Evolutionary conservation across 2,329 filamentous ascomycete species (phyloP), one percentile per base, ranked within the genome.

Genomic region (Aureobasidium sp.): DNA sequence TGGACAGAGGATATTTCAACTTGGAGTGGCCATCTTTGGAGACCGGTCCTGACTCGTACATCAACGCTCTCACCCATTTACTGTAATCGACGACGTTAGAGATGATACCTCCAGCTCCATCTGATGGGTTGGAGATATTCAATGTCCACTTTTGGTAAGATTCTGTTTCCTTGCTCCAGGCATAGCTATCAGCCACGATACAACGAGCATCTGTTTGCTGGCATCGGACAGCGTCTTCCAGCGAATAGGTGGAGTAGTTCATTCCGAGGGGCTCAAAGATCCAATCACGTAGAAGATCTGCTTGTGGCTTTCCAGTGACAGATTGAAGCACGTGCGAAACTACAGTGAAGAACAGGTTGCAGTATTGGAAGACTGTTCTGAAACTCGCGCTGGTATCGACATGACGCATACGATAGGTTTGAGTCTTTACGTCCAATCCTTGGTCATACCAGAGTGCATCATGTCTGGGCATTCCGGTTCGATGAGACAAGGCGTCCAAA

Each of bases 261-360:
- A 76, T 75, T 1, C 60, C 60, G 1, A 76, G 62, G 5, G 71
- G 72, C 1, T 66, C 54, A 61, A 69, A 74, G 22, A 76, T 62
- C 17, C 60, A 62, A 6, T 62, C 55, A 1, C 55, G 54, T 4
- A 75, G 58, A 17, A 71, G 63, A 2, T 65, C 59, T 5, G 59
- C 59, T 19, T 71, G 65, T 16, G 61, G 52, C 11, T 57, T 54
- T 0, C 64, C 64, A 2, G 71, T 73, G 1, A 75, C 60, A 2
- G 64, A 70, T 61, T 79, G 70, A 6, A 78, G 60, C 3, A 69
- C 65, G 59, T 78, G 70, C n/a, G 71, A 65, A 0, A 73, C 71
- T 1, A 71, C 71, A 30, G 71, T 69, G 60, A 69, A 81, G 72
- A 79, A 75, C 19, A 76, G 63, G 59, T 80, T 80, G 66, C 70